Conservation (phyloP, 2,329 filamentous ascomycete species). For the Elsinoe ampelina region DNA sequence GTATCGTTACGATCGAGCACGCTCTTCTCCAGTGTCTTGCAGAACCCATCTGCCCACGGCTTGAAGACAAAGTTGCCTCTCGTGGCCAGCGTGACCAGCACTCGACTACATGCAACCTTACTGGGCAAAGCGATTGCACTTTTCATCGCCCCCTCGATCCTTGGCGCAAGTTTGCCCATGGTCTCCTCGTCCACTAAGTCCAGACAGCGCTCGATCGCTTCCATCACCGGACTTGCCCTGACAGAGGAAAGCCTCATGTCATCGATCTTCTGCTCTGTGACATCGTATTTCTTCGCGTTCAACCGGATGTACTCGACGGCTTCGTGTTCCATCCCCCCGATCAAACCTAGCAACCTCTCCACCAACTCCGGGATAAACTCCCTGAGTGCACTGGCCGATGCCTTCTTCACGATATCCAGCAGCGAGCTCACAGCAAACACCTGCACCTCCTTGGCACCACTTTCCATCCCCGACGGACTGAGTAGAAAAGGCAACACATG, state of each 20-base stretch:
- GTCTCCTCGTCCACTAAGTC: slow-evolving; percentile 69
- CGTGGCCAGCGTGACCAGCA: slow-evolving; percentile 76
- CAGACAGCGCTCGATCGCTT: slow-evolving; percentile 81
- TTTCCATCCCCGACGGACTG: slow-evolving; percentile 82
- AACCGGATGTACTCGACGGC: slow-evolving; percentile 88
- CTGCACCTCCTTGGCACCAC: slow-evolving; percentile 77
- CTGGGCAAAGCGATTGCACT: slow-evolving; percentile 82
- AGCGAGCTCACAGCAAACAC: slow-evolving; percentile 70
- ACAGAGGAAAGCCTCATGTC: slow-evolving; percentile 74
- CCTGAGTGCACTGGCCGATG: slow-evolving; percentile 62
- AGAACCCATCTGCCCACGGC: slow-evolving; percentile 64
- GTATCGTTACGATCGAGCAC: slow-evolving; percentile 89
- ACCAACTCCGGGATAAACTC: slow-evolving; percentile 76
- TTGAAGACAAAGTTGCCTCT: slow-evolving; percentile 66
- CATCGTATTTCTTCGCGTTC: slow-evolving; percentile 71
- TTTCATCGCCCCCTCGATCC: slow-evolving; percentile 71
- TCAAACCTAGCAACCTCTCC: slow-evolving; percentile 66
- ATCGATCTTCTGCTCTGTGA: slow-evolving; percentile 83
- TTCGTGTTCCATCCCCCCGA: slow-evolving; percentile 84
- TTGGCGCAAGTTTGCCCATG: slow-evolving; percentile 65
- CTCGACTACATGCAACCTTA: slow-evolving; percentile 81
- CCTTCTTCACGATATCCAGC: slow-evolving; percentile 81
- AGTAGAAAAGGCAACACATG: slow-evolving; percentile 85
- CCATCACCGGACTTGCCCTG: slow-evolving; percentile 78
- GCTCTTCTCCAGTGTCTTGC: slow-evolving; percentile 69